phyloP scores from a whole-genome alignment of 805 yeast species.

The Candida railenensis region DNA sequence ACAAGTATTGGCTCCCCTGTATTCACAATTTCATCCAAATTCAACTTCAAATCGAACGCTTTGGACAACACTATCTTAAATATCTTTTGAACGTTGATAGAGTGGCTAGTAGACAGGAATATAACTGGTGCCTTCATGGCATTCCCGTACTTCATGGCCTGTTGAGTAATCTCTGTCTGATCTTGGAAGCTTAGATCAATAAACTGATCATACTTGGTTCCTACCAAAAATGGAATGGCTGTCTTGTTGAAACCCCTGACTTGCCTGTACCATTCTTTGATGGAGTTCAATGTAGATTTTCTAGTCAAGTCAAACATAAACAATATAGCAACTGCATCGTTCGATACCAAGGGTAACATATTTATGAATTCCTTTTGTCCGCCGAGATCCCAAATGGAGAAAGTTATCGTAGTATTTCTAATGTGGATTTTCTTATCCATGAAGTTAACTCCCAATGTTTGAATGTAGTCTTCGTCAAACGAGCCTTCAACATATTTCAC shows the following conservation, averaged over 20 bases:
- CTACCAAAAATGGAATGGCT: constrained; percentile 88
- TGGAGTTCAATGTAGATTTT: constrained; percentile 78
- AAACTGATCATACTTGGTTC: constrained; percentile 90
- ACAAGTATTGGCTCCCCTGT: constrained; percentile 91
- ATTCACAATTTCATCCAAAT: constrained; percentile 77
- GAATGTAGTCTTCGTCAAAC: constrained; percentile 88
- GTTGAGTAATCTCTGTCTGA: constrained; percentile 79
- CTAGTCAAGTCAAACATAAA: constrained; percentile 88
- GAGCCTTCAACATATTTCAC: constrained; percentile 95
- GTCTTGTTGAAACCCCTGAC: constrained; percentile 86
- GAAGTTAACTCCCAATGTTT: constrained; percentile 92
- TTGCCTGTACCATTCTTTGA: constrained; percentile 93
- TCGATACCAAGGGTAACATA: constrained; percentile 90
- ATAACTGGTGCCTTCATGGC: constrained; percentile 86
- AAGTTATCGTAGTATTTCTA: constrained; percentile 82
- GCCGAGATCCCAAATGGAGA: constrained; percentile 94
- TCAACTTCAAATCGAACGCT: constrained; percentile 81
- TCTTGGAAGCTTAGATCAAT: constrained; percentile 75
- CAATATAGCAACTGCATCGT: constrained; percentile 87
- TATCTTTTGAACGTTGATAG: constrained; percentile 90
- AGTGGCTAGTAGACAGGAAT: constrained; percentile 88
- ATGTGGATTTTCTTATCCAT: constrained; percentile 87
- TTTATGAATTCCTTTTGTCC: constrained; percentile 94
- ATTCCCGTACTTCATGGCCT: constrained; percentile 79
- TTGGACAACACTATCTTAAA: constrained; percentile 88